Evolutionary conservation across 1,284 basidiomycete genomes (phyloP).

Genomic region (Cutaneotrichosporon cutaneum): DNA sequence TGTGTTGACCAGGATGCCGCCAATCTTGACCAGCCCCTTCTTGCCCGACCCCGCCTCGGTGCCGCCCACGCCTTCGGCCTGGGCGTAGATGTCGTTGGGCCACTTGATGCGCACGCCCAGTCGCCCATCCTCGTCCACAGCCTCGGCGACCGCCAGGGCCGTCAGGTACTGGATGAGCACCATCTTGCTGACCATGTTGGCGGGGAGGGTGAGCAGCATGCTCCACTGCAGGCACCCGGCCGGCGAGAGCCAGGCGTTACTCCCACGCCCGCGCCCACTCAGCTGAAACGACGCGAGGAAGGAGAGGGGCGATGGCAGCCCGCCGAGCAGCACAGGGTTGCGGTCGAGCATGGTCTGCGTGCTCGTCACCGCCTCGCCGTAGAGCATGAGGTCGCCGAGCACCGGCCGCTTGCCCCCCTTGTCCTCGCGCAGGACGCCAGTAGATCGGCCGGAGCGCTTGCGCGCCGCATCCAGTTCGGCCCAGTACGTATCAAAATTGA

Average conservation of each 20-base stretch:
- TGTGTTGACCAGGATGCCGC: slow-evolving; percentile 88
- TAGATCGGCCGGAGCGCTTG: slow-evolving; percentile 34
- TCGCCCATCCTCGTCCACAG: slow-evolving; percentile 59
- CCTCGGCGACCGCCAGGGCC: slow-evolving; percentile 84
- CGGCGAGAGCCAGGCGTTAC: slow-evolving; percentile 91
- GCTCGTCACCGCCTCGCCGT: slow-evolving; percentile 86
- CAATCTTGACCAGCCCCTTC: slow-evolving; percentile 66
- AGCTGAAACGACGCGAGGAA: slow-evolving; percentile 86
- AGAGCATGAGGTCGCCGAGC: slow-evolving; percentile 74
- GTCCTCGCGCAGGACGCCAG: slow-evolving; percentile 36
- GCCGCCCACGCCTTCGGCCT: slow-evolving; percentile 53
- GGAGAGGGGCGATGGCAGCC: slow-evolving; percentile 67
- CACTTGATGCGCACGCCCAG: slow-evolving; percentile 80
- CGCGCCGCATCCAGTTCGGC: slow-evolving; percentile 44
- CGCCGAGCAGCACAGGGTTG: slow-evolving; percentile 70
- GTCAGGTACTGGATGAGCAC: slow-evolving; percentile 97
- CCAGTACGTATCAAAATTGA: slow-evolving; percentile 55
- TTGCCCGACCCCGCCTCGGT: slow-evolving; percentile 44
- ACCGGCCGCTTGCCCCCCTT: slow-evolving; percentile 29
- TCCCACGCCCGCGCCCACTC: slow-evolving; percentile 81
- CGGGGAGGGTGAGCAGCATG: slow-evolving; percentile 65
- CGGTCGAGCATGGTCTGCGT: slow-evolving; percentile 96
- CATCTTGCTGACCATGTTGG: slow-evolving; percentile 63
- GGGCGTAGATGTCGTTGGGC: slow-evolving; percentile 94
- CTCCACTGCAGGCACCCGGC: slow-evolving; percentile 86